Conservation (phyloP, 768 basidiomycete species). For the Psilocybe cyanescens region DNA sequence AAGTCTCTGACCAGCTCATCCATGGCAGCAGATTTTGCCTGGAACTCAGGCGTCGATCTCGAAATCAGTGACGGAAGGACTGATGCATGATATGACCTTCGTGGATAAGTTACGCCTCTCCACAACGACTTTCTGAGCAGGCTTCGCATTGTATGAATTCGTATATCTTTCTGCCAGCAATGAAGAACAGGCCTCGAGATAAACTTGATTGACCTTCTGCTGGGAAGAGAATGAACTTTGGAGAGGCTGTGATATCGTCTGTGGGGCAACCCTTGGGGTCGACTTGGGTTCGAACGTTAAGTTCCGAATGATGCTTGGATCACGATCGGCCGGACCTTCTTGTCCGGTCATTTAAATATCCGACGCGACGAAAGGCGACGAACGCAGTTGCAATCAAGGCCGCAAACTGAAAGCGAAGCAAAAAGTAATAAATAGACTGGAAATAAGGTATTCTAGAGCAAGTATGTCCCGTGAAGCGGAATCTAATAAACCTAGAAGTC, state of each 20-base stretch:
- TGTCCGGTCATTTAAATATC: slow-evolving; percentile 1
- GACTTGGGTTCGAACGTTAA: not conserved
- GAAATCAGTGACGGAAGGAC: slow-evolving; percentile 77
- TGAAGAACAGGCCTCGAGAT: not conserved
- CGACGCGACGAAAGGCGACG: not conserved
- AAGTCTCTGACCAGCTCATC: slow-evolving; percentile 67
- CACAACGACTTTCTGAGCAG: slow-evolving; percentile 21
- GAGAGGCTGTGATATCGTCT: not conserved
- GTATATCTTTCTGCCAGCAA: not conserved
- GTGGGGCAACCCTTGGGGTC: not conserved
- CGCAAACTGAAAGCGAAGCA: not conserved
- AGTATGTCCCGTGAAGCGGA: not conserved
- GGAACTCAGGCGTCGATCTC: slow-evolving; percentile 72
- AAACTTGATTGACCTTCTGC: not conserved
- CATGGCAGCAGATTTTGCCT: slow-evolving; percentile 69
- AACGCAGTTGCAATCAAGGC: not conserved
- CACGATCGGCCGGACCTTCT: slow-evolving; percentile 40
- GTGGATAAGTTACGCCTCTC: slow-evolving; percentile 14
- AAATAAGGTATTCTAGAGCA: slow-evolving; percentile 9
- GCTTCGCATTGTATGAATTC: slow-evolving; percentile 17
- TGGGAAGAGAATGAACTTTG: not conserved
- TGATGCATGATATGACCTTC: slow-evolving; percentile 64
- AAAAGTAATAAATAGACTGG: not conserved
- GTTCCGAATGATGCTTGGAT: slow-evolving; percentile 27
- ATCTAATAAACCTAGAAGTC: slow-evolving; percentile 59